These are phyloP conservation scores for Flaveria robusta DNA, from an alignment of 129 eudicot genomes.

Conservation along the genomic window DNA sequence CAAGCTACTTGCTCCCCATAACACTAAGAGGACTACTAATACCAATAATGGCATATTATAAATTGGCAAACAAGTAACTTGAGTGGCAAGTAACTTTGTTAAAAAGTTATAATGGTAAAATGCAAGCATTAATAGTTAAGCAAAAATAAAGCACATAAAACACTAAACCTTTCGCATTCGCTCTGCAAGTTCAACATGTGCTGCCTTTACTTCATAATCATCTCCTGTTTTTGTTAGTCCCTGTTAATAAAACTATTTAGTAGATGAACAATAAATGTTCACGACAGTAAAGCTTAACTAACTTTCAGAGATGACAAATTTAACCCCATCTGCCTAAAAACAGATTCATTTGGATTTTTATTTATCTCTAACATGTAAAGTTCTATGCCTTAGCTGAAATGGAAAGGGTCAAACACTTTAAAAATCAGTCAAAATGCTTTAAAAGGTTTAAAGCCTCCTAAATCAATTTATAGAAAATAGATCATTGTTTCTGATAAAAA, in stretches of 20 bases:
- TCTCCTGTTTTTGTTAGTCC: constrained; percentile 97
- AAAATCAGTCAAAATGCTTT: neutral
- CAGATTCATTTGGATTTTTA: neutral
- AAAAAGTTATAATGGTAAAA: neutral
- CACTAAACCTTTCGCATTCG: constrained; percentile 85
- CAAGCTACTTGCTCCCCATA: constrained; percentile 2
- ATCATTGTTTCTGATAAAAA: neutral
- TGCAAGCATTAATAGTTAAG: neutral
- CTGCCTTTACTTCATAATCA: constrained; percentile 91
- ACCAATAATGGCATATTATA: neutral
- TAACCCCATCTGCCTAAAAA: neutral
- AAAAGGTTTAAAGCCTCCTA: neutral
- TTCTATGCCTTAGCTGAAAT: neutral
- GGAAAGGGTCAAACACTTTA: neutral
- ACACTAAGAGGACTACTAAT: neutral
- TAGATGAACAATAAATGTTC: neutral
- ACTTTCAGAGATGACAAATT: neutral
- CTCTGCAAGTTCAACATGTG: constrained; percentile 99
- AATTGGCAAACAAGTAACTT: neutral
- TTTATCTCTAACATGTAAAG: neutral
- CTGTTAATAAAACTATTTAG: constrained; percentile 40
- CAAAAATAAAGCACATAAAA: neutral
- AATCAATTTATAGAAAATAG: neutral
- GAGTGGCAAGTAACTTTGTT: neutral
- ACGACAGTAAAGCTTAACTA: neutral